Evolutionary conservation across 2,329 filamentous ascomycete genomes (phyloP).

Genomic region (Cryphonectria nitschkei): DNA sequence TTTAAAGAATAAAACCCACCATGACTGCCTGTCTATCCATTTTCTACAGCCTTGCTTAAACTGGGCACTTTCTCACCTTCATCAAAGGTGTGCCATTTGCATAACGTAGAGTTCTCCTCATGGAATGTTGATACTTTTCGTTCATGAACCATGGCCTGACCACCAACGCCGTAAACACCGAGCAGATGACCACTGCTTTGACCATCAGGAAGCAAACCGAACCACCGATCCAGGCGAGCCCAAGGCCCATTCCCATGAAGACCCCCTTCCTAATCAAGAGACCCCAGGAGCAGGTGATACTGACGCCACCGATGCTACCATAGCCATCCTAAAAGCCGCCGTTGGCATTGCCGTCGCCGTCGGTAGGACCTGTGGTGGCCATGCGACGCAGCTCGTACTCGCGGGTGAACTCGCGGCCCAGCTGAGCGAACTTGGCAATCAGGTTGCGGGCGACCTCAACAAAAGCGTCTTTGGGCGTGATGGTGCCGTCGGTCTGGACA

Average conservation of each 20-base stretch:
- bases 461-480: conserved; percentile 88
- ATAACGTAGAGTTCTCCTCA: not conserved
- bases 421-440: conserved; percentile 76
- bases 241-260: conserved; percentile 5
- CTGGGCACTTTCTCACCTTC: not conserved
- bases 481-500: conserved; percentile 86
- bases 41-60: not conserved
- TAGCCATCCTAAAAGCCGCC: conserved; percentile 33
- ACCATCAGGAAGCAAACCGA: conserved; percentile 5
- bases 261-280: not conserved
- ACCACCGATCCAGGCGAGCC: conserved; percentile 5
- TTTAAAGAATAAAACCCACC: not conserved
- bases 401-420: conserved; percentile 88
- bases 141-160: conserved; percentile 10
- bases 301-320: conserved; percentile 4
- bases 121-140: not conserved
- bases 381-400: conserved; percentile 90
- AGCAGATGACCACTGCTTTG: conserved; percentile 11
- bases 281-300: conserved; percentile 20
- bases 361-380: conserved; percentile 66
- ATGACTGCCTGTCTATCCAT: not conserved
- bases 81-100: not conserved
- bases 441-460: conserved; percentile 80
- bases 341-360: conserved; percentile 32
- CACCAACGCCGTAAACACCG: conserved; percentile 20